phyloP scores from a whole-genome alignment of 2,329 filamentous ascomycete species.

The Sclerotinia borealis region DNA sequence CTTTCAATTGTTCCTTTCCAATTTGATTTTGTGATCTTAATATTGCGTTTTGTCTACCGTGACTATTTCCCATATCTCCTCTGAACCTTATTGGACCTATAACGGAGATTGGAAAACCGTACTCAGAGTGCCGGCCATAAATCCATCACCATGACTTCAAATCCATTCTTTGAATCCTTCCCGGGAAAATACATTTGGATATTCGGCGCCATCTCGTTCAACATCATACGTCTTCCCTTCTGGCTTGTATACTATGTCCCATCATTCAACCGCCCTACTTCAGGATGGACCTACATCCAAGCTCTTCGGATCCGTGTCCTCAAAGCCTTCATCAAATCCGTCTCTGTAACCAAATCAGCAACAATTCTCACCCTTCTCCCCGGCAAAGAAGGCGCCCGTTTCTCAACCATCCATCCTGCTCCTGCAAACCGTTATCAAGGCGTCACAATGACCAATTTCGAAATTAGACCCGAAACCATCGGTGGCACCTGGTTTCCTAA shows the following conservation, averaged over 20 bases:
- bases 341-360: not conserved
- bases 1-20: no score
- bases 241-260: conserved; percentile 5
- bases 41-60: no score
- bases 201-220: not conserved
- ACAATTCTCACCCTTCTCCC: not conserved
- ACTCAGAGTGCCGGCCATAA: not conserved
- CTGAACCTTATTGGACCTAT: no score
- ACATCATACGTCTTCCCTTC: conserved; percentile 1
- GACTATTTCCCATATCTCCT: no score
- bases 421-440: not conserved
- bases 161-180: not conserved
- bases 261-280: not conserved
- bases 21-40: no score
- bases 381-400: not conserved
- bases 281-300: conserved; percentile 9
- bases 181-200: not conserved
- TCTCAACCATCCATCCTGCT: not conserved
- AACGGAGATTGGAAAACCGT: not conserved
- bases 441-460: not conserved
- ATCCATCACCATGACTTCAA: not conserved
- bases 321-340: not conserved
- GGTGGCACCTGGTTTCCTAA: conserved; percentile 32
- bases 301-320: not conserved
- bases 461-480: not conserved